phyloP scores from a whole-genome alignment of 768 basidiomycete genomes.

The Sporobolomyces roseus region DNA sequence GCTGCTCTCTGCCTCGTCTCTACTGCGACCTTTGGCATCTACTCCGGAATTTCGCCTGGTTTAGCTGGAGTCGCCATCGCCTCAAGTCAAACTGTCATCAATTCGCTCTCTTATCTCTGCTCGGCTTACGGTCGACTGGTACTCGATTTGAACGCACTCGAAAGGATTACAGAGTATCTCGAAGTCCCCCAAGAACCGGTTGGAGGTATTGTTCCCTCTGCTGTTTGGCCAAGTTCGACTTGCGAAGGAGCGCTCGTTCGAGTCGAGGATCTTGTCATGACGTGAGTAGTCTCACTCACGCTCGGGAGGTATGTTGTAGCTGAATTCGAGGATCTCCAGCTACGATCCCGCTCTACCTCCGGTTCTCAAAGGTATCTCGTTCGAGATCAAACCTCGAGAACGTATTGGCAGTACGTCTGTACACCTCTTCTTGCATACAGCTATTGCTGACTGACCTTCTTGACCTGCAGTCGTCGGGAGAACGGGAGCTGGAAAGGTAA shows the following conservation, averaged over 20 bases:
- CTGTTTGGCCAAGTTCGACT: conserved; percentile 50
- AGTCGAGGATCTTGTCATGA: conserved; percentile 60
- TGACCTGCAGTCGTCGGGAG: conserved; percentile 54
- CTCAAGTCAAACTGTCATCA: conserved; percentile 55
- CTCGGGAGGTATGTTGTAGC: neutral
- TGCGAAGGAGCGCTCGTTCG: conserved; percentile 51
- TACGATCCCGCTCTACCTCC: conserved; percentile 64
- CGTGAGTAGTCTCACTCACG: conserved; percentile 22
- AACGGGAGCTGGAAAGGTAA: conserved; percentile 61
- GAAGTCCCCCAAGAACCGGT: conserved; percentile 37
- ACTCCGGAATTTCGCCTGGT: conserved; percentile 56
- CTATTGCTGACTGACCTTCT: too few species aligned
- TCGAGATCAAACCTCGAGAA: conserved; percentile 60
- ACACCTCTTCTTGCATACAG: neutral
- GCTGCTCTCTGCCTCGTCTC: conserved; percentile 29
- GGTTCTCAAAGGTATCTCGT: conserved; percentile 60
- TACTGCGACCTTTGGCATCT: conserved; percentile 57
- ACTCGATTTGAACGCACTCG: conserved; percentile 49
- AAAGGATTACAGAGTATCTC: conserved; percentile 48
- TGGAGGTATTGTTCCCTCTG: conserved; percentile 48
- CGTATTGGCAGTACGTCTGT: conserved; percentile 52
- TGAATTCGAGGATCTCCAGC: neutral
- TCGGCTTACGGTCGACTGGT: conserved; percentile 26
- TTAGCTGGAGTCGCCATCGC: conserved; percentile 65
- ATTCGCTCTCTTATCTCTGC: conserved; percentile 24